These are phyloP conservation scores for Helotiales sp. DNA, from an alignment of 2,329 filamentous ascomycete species.

Conservation along the genomic window DNA sequence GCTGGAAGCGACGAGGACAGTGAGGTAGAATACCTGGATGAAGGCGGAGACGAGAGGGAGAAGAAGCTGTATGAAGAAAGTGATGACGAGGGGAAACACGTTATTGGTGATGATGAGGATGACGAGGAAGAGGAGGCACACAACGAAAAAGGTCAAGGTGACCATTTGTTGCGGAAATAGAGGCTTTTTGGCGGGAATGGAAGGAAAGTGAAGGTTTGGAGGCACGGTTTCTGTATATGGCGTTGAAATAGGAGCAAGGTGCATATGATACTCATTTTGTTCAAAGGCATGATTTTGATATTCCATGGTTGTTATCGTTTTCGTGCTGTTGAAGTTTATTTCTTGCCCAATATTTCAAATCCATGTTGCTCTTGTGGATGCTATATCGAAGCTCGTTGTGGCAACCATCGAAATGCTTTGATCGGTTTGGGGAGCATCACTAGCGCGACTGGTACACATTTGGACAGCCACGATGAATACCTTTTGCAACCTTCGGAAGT, in stretches of 20 bases:
- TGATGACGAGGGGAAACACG: constrained; percentile 47
- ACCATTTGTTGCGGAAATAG: constrained; percentile 23
- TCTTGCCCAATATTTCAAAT: neutral
- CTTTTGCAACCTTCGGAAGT: no score
- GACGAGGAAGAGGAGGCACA: constrained; percentile 35
- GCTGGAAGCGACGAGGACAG: constrained; percentile 78
- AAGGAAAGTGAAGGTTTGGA: neutral
- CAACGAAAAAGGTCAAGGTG: constrained; percentile 21
- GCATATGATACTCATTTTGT: neutral
- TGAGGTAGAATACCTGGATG: constrained; percentile 47
- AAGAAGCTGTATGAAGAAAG: constrained; percentile 36
- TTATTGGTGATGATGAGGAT: constrained; percentile 50
- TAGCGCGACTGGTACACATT: no score
- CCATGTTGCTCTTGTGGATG: neutral
- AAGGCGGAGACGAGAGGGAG: constrained; percentile 40
- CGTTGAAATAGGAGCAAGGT: neutral
- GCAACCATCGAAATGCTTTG: no score
- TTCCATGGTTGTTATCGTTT: neutral
- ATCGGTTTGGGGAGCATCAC: no score
- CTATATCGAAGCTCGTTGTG: no score
- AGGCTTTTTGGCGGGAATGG: neutral
- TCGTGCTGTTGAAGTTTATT: neutral
- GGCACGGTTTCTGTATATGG: neutral
- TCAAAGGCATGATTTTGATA: neutral
- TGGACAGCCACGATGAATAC: no score